phyloP scores from a whole-genome alignment of 352 stramenopile species.

The Paralagenidium karlingii region DNA sequence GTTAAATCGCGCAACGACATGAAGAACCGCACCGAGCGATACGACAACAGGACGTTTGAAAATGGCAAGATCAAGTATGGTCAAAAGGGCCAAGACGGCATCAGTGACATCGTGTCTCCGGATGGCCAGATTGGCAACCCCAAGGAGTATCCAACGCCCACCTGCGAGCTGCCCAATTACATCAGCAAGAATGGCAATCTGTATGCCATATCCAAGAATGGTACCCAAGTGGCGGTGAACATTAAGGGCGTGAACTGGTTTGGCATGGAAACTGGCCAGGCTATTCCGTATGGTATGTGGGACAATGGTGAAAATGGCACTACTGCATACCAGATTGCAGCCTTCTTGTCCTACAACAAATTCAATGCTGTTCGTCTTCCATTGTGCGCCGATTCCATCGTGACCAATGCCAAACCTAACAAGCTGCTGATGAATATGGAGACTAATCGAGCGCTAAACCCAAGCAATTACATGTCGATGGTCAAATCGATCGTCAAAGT shows the following conservation, averaged over 20 bases:
- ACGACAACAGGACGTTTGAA: not conserved
- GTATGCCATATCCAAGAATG: conserved; percentile 2
- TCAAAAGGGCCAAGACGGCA: not conserved
- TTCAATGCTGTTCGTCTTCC: conserved; percentile 61
- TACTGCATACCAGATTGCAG: conserved; percentile 37
- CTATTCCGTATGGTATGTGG: conserved; percentile 10
- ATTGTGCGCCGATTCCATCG: conserved; percentile 33
- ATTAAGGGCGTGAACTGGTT: conserved; percentile 13
- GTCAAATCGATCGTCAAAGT: conserved; percentile 40
- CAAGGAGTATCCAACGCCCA: conserved; percentile 28
- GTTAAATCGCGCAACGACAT: conserved; percentile 17
- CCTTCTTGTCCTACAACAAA: conserved; percentile 52
- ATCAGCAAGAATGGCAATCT: conserved; percentile 8
- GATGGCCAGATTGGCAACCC: conserved; percentile 34
- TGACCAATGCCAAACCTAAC: conserved; percentile 23
- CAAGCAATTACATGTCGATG: conserved; percentile 50
- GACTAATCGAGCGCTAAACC: conserved; percentile 53
- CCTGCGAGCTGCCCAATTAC: conserved; percentile 11
- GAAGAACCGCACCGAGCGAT: not conserved
- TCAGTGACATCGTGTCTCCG: not conserved
- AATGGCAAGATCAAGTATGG: not conserved
- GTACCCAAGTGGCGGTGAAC: conserved; percentile 3
- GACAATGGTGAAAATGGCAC: conserved; percentile 10
- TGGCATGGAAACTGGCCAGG: conserved; percentile 9
- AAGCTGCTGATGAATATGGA: conserved; percentile 42